phyloP scores from a whole-genome alignment of 805 yeast species.

The Saturnispora saitoi region DNA sequence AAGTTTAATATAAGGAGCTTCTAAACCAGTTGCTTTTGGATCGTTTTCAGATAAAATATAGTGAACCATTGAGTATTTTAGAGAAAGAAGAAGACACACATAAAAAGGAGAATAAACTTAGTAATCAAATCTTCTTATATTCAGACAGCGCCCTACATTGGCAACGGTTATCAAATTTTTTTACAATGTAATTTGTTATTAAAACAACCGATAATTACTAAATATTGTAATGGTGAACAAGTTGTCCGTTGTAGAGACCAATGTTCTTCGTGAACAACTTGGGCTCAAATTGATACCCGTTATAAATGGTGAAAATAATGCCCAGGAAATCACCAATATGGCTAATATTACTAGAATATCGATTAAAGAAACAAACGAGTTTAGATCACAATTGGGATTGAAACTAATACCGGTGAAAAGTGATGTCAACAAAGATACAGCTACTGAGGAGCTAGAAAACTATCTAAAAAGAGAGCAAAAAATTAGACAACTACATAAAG shows the following conservation, averaged over 20 bases:
- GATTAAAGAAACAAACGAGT: slow-evolving; percentile 39
- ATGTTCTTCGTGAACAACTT: slow-evolving; percentile 14
- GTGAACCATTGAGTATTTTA: slow-evolving; percentile 23
- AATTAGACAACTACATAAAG: slow-evolving; percentile 28
- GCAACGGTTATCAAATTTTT: background rate
- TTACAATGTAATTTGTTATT: background rate
- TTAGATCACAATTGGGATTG: slow-evolving; percentile 38
- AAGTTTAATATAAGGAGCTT: slow-evolving; percentile 36
- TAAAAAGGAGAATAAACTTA: background rate
- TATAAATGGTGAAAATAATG: background rate
- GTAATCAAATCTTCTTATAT: background rate
- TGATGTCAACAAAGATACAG: background rate
- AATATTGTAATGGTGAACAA: background rate
- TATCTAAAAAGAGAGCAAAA: slow-evolving; percentile 26
- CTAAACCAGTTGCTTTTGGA: slow-evolving; percentile 26
- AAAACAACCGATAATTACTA: background rate
- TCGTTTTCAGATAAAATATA: slow-evolving; percentile 28
- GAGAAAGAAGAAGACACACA: background rate
- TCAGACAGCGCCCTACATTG: background rate
- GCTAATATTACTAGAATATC: slow-evolving; percentile 21
- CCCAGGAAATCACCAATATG: too few species aligned
- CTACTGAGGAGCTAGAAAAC: slow-evolving; percentile 31
- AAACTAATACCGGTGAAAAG: slow-evolving; percentile 18
- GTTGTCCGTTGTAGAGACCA: slow-evolving; percentile 18
- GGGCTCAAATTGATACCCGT: slow-evolving; percentile 14